Conservation (phyloP, 192 early-diverging fungal genomes). For the Cetraspora pellucida region DNA sequence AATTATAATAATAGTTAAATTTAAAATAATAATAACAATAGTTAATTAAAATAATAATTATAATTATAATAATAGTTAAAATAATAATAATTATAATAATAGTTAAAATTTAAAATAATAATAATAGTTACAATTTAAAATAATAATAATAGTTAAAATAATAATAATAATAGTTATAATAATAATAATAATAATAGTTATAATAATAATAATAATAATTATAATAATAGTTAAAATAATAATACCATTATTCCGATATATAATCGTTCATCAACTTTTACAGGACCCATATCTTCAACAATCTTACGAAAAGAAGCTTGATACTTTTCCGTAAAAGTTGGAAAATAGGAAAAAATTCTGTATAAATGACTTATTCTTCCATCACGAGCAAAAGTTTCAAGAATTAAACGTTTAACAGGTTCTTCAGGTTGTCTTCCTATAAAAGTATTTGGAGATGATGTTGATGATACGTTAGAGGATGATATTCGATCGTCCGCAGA, state of each 20-base stretch:
- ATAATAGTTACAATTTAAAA: too few relatives aligned
- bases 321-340: slow-evolving; percentile 56
- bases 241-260: slow-evolving; percentile 59
- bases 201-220: background rate
- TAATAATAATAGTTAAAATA: too few relatives aligned
- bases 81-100: too few relatives aligned
- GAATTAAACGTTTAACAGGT: slow-evolving; percentile 50
- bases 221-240: background rate
- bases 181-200: background rate
- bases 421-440: slow-evolving; percentile 53
- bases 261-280: slow-evolving; percentile 51
- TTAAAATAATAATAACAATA: too few relatives aligned
- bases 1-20: too few relatives aligned
- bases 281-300: slow-evolving; percentile 49
- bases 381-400: slow-evolving; percentile 50
- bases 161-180: background rate
- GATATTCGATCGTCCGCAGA: slow-evolving; percentile 34
- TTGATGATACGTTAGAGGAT: background rate
- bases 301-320: slow-evolving; percentile 44
- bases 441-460: background rate
- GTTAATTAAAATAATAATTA: too few relatives aligned
- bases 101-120: too few relatives aligned
- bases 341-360: slow-evolving; percentile 59
- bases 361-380: slow-evolving; percentile 53
- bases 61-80: too few relatives aligned